These are phyloP conservation scores for Ceratobasidium sp. DNA, from an alignment of 1,284 basidiomycete species.

Conservation along the genomic window DNA sequence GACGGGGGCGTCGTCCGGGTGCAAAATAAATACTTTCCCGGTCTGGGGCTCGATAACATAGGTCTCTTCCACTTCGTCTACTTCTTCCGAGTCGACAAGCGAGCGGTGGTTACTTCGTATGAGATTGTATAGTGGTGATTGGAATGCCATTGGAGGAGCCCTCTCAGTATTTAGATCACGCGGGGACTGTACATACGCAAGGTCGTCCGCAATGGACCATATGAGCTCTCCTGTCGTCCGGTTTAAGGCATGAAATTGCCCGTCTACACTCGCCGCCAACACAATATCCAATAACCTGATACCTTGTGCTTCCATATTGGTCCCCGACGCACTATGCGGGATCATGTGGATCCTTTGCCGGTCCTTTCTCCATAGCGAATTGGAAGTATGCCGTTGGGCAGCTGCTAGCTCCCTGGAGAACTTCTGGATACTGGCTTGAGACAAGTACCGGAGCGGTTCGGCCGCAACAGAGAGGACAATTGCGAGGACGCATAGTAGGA, in stretches of 20 bases:
- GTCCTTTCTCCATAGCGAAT: constrained; percentile 5
- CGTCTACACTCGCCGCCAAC: constrained; percentile 86
- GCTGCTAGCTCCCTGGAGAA: constrained; percentile 25
- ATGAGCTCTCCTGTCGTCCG: constrained; percentile 73
- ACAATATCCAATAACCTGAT: constrained; percentile 75
- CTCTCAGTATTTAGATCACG: constrained; percentile 49
- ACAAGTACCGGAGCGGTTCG: constrained; percentile 20
- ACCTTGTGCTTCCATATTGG: constrained; percentile 49
- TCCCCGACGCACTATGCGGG: constrained; percentile 5
- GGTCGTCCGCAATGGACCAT: constrained; percentile 76
- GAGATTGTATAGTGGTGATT: constrained; percentile 58
- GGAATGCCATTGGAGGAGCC: constrained; percentile 55
- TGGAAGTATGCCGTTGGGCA: constrained; percentile 1
- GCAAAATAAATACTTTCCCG: constrained; percentile 84
- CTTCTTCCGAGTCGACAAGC: constrained; percentile 58
- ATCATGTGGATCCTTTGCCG: constrained; percentile 5
- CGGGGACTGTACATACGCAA: constrained; percentile 48
- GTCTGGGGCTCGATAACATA: constrained; percentile 91
- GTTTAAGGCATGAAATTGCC: constrained; percentile 85
- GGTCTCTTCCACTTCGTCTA: constrained; percentile 66
- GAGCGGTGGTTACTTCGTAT: constrained; percentile 68
- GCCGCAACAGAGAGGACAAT: constrained; percentile 15
- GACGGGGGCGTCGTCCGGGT: constrained; percentile 65
- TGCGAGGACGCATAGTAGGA: constrained; percentile 20
- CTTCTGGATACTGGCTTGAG: constrained; percentile 26